Evolutionary conservation across 2,329 filamentous ascomycete genomes (phyloP).

Genomic region (Annulohypoxylon truncatum): DNA sequence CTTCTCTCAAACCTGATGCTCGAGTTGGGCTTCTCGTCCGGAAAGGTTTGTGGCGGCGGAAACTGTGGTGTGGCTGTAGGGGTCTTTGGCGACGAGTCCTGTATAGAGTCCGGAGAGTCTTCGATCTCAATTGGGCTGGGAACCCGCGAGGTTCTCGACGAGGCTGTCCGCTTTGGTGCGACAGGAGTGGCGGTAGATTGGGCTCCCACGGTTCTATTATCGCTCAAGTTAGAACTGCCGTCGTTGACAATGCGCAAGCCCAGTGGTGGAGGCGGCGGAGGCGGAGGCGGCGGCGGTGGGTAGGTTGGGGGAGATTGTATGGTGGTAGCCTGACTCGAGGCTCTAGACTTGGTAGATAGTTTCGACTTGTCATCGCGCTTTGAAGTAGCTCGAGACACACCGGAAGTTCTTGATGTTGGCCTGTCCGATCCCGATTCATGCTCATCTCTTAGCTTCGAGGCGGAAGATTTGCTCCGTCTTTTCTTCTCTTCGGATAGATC

Average conservation of each 20-base stretch:
- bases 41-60: slow-evolving; percentile 57
- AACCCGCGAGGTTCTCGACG: slow-evolving; percentile 47
- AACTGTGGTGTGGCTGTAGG: slow-evolving; percentile 68
- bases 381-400: slow-evolving; percentile 58
- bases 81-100: slow-evolving; percentile 69
- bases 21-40: slow-evolving; percentile 53
- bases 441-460: slow-evolving; percentile 54
- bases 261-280: slow-evolving; percentile 50
- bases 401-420: slow-evolving; percentile 60
- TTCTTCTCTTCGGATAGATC: slow-evolving; percentile 64
- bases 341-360: slow-evolving; percentile 65
- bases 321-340: slow-evolving; percentile 69
- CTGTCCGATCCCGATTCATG: slow-evolving; percentile 50
- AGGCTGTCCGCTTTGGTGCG: slow-evolving; percentile 51
- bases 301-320: slow-evolving; percentile 53
- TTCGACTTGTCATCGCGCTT: slow-evolving; percentile 63
- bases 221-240: slow-evolving; percentile 49
- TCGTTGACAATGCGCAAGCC: slow-evolving; percentile 45
- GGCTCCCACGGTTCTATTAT: slow-evolving; percentile 48
- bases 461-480: slow-evolving; percentile 52
- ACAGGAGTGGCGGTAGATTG: slow-evolving; percentile 51
- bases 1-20: slow-evolving; percentile 53
- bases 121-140: slow-evolving; percentile 57
- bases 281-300: slow-evolving; percentile 47
- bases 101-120: slow-evolving; percentile 62